These are phyloP conservation scores for Salvia miltiorrhiza DNA, from an alignment of 257 asterid genomes.

Conservation along the genomic window DNA sequence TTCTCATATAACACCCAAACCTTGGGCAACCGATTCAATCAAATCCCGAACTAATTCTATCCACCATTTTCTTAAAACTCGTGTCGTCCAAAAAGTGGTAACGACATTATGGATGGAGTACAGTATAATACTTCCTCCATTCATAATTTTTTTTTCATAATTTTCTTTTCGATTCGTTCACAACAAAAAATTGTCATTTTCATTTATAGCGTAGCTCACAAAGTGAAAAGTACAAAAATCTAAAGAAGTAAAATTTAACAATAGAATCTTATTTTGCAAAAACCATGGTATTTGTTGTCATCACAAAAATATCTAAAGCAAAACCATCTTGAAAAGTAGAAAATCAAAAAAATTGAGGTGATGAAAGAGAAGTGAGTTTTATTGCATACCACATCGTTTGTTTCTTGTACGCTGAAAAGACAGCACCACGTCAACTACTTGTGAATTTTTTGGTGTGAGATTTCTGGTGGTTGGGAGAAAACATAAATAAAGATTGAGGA, in stretches of 20 bases:
- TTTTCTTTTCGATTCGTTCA: no score
- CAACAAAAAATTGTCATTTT: no score
- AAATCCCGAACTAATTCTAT: no score
- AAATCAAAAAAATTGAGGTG: no score
- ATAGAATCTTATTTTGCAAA: neutral
- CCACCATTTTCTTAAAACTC: no score
- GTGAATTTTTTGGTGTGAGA: neutral
- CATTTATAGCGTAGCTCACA: neutral
- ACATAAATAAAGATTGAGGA: neutral
- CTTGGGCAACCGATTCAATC: no score
- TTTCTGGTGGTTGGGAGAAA: slow-evolving; percentile 18
- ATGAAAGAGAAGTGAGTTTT: neutral
- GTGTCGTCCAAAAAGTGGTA: no score
- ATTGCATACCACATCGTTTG: neutral
- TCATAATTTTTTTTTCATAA: no score
- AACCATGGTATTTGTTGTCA: neutral
- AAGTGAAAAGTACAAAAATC: no score
- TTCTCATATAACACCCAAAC: no score
- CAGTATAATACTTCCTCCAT: no score
- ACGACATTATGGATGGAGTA: no score
- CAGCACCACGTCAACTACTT: slow-evolving; percentile 6
- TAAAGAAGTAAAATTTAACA: neutral
- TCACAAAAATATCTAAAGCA: neutral
- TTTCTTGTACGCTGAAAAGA: neutral
- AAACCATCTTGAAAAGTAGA: neutral